Evolutionary conservation across 2,329 filamentous ascomycete genomes (phyloP).

Genomic region (Penicillium expansum): DNA sequence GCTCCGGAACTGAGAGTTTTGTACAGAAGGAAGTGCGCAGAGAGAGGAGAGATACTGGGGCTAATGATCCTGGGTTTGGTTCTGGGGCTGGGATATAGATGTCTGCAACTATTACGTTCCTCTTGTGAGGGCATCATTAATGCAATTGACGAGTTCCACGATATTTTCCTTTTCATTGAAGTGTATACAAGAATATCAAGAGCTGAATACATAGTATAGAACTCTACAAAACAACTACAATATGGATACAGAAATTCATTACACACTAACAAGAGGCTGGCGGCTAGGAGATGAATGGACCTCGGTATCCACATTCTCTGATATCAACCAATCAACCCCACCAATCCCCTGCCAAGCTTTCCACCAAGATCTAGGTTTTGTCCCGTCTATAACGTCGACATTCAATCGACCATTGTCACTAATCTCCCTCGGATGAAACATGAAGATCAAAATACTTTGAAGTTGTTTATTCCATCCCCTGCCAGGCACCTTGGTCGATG

Average conservation of each 20-base stretch:
- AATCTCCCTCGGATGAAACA: background rate
- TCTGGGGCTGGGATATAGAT: background rate
- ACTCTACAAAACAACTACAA: background rate
- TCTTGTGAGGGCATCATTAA: slow-evolving; percentile 1
- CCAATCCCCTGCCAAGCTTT: background rate
- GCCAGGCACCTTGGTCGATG: background rate
- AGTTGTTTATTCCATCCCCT: background rate
- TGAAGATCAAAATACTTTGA: background rate
- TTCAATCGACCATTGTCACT: background rate
- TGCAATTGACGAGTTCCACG: slow-evolving; percentile 10
- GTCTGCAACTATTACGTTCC: background rate
- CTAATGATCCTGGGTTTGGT: slow-evolving; percentile 1
- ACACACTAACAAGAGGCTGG: too few relatives aligned
- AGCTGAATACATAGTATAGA: background rate
- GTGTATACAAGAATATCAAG: slow-evolving; percentile 1
- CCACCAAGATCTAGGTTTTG: background rate
- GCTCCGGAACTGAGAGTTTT: slow-evolving; percentile 18
- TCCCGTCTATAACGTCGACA: background rate
- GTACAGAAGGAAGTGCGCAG: slow-evolving; percentile 24
- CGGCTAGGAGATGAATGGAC: too few relatives aligned
- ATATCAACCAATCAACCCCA: background rate
- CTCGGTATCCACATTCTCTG: too few relatives aligned
- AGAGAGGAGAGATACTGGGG: slow-evolving; percentile 24
- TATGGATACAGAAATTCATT: background rate
- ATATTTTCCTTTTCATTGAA: slow-evolving; percentile 5